Evolutionary conservation across 106 monocot genomes (phyloP).

Genomic region (Alisma plantagoaquatica): DNA sequence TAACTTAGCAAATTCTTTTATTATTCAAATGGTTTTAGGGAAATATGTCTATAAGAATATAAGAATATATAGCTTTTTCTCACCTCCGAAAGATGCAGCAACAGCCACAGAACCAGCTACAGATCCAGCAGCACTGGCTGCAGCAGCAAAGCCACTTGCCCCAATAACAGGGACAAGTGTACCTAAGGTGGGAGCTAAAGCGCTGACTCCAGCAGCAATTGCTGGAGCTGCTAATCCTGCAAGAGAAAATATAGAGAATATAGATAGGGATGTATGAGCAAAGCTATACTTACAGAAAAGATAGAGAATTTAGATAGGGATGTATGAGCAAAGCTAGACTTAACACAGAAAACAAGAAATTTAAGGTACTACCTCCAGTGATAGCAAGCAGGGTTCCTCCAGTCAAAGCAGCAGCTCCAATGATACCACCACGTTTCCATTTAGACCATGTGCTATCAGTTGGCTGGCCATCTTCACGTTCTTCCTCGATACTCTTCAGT

Average conservation of each 20-base stretch:
- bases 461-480: conserved; percentile 34
- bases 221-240: conserved; percentile 98
- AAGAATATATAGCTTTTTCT: too few relatives aligned
- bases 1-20: too few relatives aligned
- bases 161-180: conserved; percentile 83
- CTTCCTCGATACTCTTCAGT: conserved; percentile 43
- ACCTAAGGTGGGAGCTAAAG: conserved; percentile 86
- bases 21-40: too few relatives aligned
- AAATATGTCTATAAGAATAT: too few relatives aligned
- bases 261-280: too few relatives aligned
- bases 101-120: conserved; percentile 96
- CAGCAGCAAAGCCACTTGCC: conserved; percentile 96
- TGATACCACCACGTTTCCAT: conserved; percentile 93
- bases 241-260: too few relatives aligned
- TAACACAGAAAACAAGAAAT: neutral
- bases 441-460: conserved; percentile 56
- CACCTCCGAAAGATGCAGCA: conserved; percentile 99
- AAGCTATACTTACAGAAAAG: too few relatives aligned
- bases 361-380: conserved; percentile 56
- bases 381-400: conserved; percentile 88
- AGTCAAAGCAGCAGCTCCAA: conserved; percentile 94
- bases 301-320: too few relatives aligned
- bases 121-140: conserved; percentile 87
- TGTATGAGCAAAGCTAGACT: too few relatives aligned
- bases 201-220: conserved; percentile 96